Base-by-base conservation (phyloP, 495 filamentous ascomycete genomes). In the Penicillium parvum region DNA sequence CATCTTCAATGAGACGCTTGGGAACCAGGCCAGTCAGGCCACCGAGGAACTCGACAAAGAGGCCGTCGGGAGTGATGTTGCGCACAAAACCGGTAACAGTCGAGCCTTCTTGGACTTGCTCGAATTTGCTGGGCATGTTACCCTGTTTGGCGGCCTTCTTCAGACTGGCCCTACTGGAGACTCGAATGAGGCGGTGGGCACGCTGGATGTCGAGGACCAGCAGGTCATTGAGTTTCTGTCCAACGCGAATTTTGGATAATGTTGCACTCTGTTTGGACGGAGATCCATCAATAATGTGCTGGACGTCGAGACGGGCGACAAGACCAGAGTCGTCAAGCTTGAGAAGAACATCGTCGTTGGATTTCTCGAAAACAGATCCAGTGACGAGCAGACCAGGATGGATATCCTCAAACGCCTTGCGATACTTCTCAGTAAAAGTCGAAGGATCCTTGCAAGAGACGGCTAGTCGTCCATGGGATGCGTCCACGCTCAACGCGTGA, bases 401-500 rank as follows among this genome's bases (percentile, higher is more conserved):
- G 11, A 95, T 68, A 22, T 79, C 77, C 40, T 84, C 77, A 43
- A 95, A 80, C 11, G 85, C 83, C 34, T 76, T 73, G 55, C 87
- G 81, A 53, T 91, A 87, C 27, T 82, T 78, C 8, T 83, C 71
- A 11, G 82, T 84, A 53, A 89, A 90, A 1, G 76, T 74, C 11
- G 79, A 79, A 3, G 87, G 85, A 48, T 95, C 88, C 69, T 90
- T 95, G 77, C 94, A 97, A 25, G 91, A 95, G 30, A 98, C 86
- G 30, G 83, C 81, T 53, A 98, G 78, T 51, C 83, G 82, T 44
- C 72, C 69, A 27, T 76, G 75, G 35, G 82, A 74, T 1, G 77
- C 64, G 63, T 96, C 84, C 25, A 96, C 82, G 47, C 82, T 85
- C 29, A 92, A 51, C 15, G 92, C 81, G 50, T 86, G 83, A 22